Evolutionary conservation across 2,329 filamentous ascomycete species (phyloP), one percentile per base, ranked within the genome.

Genomic region (Talaromyces islandicus): DNA sequence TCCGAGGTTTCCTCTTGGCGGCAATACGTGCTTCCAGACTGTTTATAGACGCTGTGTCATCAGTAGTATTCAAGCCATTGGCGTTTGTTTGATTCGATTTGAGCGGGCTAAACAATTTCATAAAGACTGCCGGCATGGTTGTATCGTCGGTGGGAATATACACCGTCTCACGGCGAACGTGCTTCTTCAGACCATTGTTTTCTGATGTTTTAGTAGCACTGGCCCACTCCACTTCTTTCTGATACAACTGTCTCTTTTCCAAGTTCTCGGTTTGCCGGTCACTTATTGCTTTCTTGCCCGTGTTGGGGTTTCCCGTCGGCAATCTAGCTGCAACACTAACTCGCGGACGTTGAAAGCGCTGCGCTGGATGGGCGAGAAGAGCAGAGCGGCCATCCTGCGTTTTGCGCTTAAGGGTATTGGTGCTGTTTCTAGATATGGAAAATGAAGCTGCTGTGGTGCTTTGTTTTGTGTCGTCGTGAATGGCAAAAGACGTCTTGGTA

Each of bases 141-240:
- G 71, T 73, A 61, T 78, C 73, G 43, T 78, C 75, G 0, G 71
- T 68, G 0, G 77, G 75, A 29, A 79, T 75, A 61, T 77, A 78
- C 17, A 78, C 69, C 2, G 74, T 77, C 30, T 71, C 69, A 25
- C 73, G 71, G 43, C 73, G 71, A 24, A 72, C 66, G 30, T 70
- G 65, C 41, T 65, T 72, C 56, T 72, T 75, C 24, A 72, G 55
- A 7, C 7, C 53, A 53, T 71, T 62, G 7, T 63, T 63, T 17
- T 62, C 46, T 9, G 35, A 48, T 55, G 14, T n/a, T 17, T 12
- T 41, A 53, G 41, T 3, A 60, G 60, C 35, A 43, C 24, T 53
- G 12, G 48, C 57, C 6, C 56, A 60, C 14, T 57, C 58, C 27
- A 64, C 65, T 21, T 67, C 64, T 43, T 58, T 64, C 35, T 65